Base-by-base conservation (phyloP, 495 filamentous ascomycete species). In the Aspergillus sclerotiicarbonarius region DNA sequence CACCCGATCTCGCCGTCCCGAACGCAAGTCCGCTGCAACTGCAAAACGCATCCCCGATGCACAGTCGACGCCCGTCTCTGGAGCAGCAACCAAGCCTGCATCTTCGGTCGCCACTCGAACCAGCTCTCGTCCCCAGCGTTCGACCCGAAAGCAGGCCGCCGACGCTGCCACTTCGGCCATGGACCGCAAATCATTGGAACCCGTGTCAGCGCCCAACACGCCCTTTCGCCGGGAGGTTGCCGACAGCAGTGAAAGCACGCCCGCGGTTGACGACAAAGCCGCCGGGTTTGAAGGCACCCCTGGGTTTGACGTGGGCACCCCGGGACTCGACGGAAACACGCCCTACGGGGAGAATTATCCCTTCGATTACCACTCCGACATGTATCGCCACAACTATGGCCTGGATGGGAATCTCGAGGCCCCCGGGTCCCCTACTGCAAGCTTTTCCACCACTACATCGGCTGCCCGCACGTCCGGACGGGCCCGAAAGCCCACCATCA, bases 401-500 rank as follows among this genome's bases (percentile, higher is more conserved):
- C 54, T 65, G 7, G 67, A 74, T 45, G 70, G 64, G 25, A 58
- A 70, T 25, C 56, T 53, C 7, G 70, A 69, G 10, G 43, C 46
- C 8, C 63, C 64, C 10, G 65, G 64, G 1, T 63, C 71, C 8
- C 68, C 76, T 18, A 65, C 68, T 6, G 25, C 13, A 7, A 70
- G 65, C 31, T 62, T 71, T 13, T 71, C 74, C 12, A 67, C 65
- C 8, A 59, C 58, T 0, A 70, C 60, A 4, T 68, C 62, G 4
- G 60, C 43, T 20, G 60, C 62, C 10, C 67, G 74, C 7, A 61
- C 65, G 5, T 78, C 76, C 8, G 59, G 66, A 0, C 67, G 76
- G 1, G 12, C 70, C 20, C 70, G 76, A 9, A 78, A 78, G 51
- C 74, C 74, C 0, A 78, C 75, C 2, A 66, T 66, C 10, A 64